Base-by-base conservation (phyloP, 192 early-diverging fungal genomes). In the Coemansia sp. region DNA sequence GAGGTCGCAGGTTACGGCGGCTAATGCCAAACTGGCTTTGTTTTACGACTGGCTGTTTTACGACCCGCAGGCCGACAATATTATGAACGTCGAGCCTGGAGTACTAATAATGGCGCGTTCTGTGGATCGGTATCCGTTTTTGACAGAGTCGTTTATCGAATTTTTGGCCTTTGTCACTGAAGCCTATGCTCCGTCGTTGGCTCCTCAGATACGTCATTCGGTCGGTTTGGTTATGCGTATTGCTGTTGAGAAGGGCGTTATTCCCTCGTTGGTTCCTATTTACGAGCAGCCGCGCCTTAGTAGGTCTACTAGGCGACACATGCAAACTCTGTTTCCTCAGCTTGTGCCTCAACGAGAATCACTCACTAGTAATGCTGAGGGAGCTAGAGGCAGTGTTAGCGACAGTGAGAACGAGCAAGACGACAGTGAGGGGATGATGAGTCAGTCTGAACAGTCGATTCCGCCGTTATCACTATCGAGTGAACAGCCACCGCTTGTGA, bases 31-130 rank as follows among this genome's bases (percentile, higher is more conserved):
- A 47, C 80, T 91, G 20, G 92, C 93, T 12, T 67, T 94, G 40
- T 90, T 92, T 55, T 91, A 88, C 61, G 93, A 94, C 71, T 94
- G 93, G 93, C 72, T 94, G 20, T 91, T 90, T 54, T 94, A 87
- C 65, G 85, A 87, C 27, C 84, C 89, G 6, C 36, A 18, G 1
- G 66, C 63, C n/a, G 91, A 93, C 60, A 91, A 82, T 64, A 89
- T 94, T 33, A 94, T 94, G 93, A 79, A 67, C 20, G 72, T 86
- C 77, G 93, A 94, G 74, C 93, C 93, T 0, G 91, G 88, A 2
- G 90, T 93, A 72, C 78, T 94, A 7, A 77, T 94, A 1, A 91
- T 94, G 84, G 87, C 91, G 61, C 65, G 86, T 22, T 91, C 91
- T 0, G 72, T 87, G 10, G 88, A 91, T 63, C 70, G 81, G 63